phyloP scores from a whole-genome alignment of 257 asterid genomes.

The Solanum appendiculatum region DNA sequence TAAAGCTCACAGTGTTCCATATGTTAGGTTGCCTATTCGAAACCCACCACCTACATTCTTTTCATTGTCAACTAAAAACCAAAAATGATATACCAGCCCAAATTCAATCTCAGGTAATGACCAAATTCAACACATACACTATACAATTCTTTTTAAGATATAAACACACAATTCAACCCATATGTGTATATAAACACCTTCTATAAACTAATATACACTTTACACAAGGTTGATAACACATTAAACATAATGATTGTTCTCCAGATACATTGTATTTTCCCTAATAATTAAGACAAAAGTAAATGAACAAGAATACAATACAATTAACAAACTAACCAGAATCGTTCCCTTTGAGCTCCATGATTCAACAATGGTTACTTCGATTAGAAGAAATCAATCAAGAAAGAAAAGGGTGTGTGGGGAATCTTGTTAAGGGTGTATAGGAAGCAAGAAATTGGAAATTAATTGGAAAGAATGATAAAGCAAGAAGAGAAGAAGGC shows the following conservation, averaged over 20 bases:
- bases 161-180: not conserved
- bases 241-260: no score
- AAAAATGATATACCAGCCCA: not conserved
- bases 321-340: conserved; percentile 25
- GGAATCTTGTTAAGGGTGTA: conserved; percentile 46
- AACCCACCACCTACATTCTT: not conserved
- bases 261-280: not conserved
- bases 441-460: conserved; percentile 93
- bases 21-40: not conserved
- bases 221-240: not conserved
- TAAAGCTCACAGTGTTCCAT: not conserved
- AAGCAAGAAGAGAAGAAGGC: conserved; percentile 74
- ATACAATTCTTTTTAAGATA: not conserved
- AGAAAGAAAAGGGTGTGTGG: not conserved
- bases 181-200: no score
- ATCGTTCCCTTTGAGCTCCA: conserved; percentile 41
- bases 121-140: not conserved
- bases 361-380: not conserved
- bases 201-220: not conserved
- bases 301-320: not conserved
- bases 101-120: not conserved
- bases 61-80: not conserved
- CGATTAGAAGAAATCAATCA: not conserved
- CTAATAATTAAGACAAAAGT: not conserved
- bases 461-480: conserved; percentile 75